A percentile compares a stretch with the other conserved stretches of the same genome.
phyloP scores from a whole-genome alignment of 129 eudicot genomes.

The Rutidosis leptorrhynchoides region DNA sequence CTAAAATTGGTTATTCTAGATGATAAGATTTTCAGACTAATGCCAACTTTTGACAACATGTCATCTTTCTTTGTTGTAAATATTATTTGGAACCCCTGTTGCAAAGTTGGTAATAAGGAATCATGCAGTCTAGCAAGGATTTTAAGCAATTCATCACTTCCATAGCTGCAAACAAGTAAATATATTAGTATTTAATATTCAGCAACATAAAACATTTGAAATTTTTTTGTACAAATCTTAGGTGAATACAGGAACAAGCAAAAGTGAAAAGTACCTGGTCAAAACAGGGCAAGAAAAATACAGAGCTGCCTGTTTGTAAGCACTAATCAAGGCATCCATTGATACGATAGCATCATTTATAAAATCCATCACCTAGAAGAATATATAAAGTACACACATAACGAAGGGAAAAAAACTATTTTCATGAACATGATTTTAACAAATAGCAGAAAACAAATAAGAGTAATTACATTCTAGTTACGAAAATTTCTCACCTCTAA shows the following conservation, averaged over 20 bases:
- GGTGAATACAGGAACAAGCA: not conserved
- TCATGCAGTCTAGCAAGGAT: constrained; percentile 74
- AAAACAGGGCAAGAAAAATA: constrained; percentile 73
- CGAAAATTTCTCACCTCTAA: constrained; percentile 56
- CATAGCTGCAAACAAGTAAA: constrained; percentile 55
- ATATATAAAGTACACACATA: constrained; percentile 1
- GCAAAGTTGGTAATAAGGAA: constrained; percentile 79
- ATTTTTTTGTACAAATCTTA: not conserved
- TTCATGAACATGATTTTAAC: not conserved
- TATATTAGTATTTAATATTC: not conserved
- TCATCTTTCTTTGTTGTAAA: constrained; percentile 36
- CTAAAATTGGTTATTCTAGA: constrained; percentile 62
- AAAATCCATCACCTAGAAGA: constrained; percentile 79
- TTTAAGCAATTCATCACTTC: constrained; percentile 65
- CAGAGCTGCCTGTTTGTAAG: constrained; percentile 75
- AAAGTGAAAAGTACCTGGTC: constrained; percentile 45
- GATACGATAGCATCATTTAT: constrained; percentile 87
- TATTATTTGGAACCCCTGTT: constrained; percentile 50
- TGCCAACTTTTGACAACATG: constrained; percentile 34
- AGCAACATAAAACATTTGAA: constrained; percentile 20
- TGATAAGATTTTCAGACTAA: constrained; percentile 71
- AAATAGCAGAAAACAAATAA: not conserved
- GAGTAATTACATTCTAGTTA: not conserved
- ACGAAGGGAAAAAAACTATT: not conserved
- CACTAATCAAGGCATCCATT: constrained; percentile 69